These are phyloP conservation scores for Mangifera indica DNA, from an alignment of 345 rosid species.

Conservation along the genomic window DNA sequence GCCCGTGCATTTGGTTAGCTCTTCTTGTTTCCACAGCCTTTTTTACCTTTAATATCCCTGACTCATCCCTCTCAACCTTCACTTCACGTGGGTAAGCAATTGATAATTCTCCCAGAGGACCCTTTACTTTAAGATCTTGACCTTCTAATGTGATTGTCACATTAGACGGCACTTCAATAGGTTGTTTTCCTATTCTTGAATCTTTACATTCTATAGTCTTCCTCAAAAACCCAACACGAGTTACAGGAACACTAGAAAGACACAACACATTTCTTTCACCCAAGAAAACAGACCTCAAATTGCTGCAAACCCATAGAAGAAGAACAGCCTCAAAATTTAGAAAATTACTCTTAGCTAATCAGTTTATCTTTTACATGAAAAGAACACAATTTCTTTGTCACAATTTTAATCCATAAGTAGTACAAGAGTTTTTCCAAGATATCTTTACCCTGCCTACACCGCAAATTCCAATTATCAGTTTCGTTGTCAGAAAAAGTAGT, in stretches of 20 bases:
- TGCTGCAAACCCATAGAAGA: conserved; percentile 44
- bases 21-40: conserved; percentile 80
- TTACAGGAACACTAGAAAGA: conserved; percentile 37
- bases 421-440: background rate
- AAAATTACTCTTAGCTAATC: background rate
- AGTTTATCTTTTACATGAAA: background rate
- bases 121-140: conserved; percentile 72
- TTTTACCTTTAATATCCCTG: conserved; percentile 56
- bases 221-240: conserved; percentile 41
- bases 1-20: conserved; percentile 97
- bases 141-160: conserved; percentile 71
- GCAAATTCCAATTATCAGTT: background rate
- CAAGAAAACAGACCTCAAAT: conserved; percentile 60
- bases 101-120: conserved; percentile 86
- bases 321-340: conserved; percentile 8
- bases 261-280: conserved; percentile 56
- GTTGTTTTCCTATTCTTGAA: conserved; percentile 93
- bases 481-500: background rate
- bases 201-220: conserved; percentile 81
- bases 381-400: background rate
- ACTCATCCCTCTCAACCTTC: conserved; percentile 61
- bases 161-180: conserved; percentile 67
- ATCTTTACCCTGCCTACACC: background rate
- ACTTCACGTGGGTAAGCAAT: conserved; percentile 74
- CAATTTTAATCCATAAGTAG: background rate